Conservation (phyloP, 1,284 basidiomycete genomes). For the Ustilago sp. region DNA sequence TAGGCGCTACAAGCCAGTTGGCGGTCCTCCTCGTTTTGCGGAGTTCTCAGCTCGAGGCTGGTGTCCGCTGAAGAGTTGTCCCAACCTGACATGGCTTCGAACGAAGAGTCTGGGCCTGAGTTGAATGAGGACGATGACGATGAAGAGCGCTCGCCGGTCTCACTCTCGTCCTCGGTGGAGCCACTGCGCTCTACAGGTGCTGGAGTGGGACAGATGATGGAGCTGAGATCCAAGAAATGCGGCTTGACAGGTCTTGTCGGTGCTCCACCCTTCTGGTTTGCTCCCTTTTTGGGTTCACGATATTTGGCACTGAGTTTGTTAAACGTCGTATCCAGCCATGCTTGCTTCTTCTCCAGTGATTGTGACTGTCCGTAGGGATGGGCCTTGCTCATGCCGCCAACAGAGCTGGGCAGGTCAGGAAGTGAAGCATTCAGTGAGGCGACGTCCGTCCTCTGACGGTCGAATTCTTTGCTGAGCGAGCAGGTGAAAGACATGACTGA, state of each 20-base stretch:
- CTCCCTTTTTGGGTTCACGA: conserved; percentile 28
- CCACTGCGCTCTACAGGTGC: conserved; percentile 1
- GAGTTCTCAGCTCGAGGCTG: conserved; percentile 35
- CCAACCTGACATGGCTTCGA: conserved; percentile 45
- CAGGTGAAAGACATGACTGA: conserved; percentile 49
- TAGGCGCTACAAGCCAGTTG: conserved; percentile 26
- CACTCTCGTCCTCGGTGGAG: conserved; percentile 29
- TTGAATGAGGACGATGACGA: conserved; percentile 32
- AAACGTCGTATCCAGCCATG: conserved; percentile 48
- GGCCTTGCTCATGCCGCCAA: not conserved
- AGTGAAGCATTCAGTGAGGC: conserved; percentile 17
- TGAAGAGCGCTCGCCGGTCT: conserved; percentile 32
- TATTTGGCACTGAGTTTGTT: conserved; percentile 39
- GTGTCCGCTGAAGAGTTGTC: conserved; percentile 38
- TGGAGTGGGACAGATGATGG: conserved; percentile 43
- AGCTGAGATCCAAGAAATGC: conserved; percentile 53
- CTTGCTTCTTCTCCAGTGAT: conserved; percentile 22
- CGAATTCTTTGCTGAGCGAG: conserved; percentile 46
- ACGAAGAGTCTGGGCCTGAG: conserved; percentile 34
- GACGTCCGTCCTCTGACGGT: conserved; percentile 28
- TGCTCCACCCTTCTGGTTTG: conserved; percentile 5
- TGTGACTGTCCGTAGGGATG: not conserved
- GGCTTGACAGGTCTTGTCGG: conserved; percentile 25
- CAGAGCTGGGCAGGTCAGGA: conserved; percentile 7
- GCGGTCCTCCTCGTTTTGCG: conserved; percentile 40